Base-by-base conservation (phyloP, 2,329 filamentous ascomycete species). In the Fusarium napiforme region DNA sequence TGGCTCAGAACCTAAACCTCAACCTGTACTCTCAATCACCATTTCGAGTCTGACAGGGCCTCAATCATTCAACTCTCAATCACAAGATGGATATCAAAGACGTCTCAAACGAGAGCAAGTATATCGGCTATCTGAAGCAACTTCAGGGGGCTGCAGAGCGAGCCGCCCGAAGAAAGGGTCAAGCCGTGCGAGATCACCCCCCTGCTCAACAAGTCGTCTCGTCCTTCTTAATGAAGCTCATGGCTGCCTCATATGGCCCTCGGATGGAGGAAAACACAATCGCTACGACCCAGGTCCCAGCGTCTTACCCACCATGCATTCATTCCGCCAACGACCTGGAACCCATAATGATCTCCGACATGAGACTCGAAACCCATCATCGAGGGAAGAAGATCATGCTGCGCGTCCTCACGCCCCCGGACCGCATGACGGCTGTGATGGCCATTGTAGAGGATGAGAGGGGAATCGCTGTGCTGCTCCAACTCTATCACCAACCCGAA, bases 31-130 rank as follows among this genome's bases (percentile, higher is more conserved):
- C 49, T 30, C 1, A 42, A 11, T 28, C 2, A 36, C 11, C 2
- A 16, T 56, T 57, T 23, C 4, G 30, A 42, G 7, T 53, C 58
- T n/a, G n/a, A n/a, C n/a, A n/a, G n/a, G n/a, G n/a, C n/a, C n/a
- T n/a, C n/a, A n/a, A n/a, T n/a, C n/a, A n/a, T n/a, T n/a, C n/a
- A n/a, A 23, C 23, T 34, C 14, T 43, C 2, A 21, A 57, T 30
- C 19, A 6, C 28, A 60, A 60, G 9, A 64, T 64, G 36, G 60
- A 64, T 32, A n/a, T 60, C 30, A 60, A 60, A 42, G 60, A 64
- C 12, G 36, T 64, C 26, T 64, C 32, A 18, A 30, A 60, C 16
- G 36, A 64, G n/a, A 45, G 28, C 12, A 1, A 42, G 15, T 58
- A 40, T 9, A 60, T 64, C 18, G 36, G 18, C 8, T 46, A 42